These are phyloP conservation scores for Pythium dissimile DNA, from an alignment of 352 stramenopile genomes.

Conservation along the genomic window DNA sequence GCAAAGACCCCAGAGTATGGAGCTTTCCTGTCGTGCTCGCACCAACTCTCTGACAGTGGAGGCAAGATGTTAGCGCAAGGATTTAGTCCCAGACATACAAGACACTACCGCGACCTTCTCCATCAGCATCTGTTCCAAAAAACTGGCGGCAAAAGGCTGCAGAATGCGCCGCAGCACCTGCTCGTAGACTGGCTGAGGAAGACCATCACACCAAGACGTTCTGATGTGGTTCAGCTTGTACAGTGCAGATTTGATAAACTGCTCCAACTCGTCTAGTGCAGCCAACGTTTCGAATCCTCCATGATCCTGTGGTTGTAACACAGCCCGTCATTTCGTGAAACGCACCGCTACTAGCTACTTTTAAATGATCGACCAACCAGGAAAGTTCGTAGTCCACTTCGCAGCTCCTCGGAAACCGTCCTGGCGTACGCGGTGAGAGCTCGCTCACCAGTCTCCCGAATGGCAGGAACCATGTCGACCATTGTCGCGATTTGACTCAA, in stretches of 20 bases:
- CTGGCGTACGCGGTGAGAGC: conserved; percentile 45
- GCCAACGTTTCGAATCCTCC: conserved; percentile 14
- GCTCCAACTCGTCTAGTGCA: conserved; percentile 33
- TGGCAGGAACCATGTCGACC: conserved; percentile 73
- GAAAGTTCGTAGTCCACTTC: conserved; percentile 30
- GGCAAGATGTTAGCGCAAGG: neutral
- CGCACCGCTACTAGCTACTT: no score
- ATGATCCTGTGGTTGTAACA: no score
- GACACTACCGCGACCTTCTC: conserved; percentile 31
- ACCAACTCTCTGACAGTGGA: conserved; percentile 14
- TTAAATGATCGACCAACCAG: conserved; percentile 53
- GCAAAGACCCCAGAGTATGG: conserved; percentile 14
- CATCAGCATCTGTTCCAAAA: conserved; percentile 48
- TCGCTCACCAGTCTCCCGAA: conserved; percentile 56
- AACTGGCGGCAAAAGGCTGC: conserved; percentile 48
- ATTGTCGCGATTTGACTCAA: conserved; percentile 67
- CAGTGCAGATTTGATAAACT: conserved; percentile 48
- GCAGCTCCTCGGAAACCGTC: conserved; percentile 42
- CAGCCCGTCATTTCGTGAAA: no score
- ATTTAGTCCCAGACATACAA: neutral
- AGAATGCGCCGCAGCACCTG: conserved; percentile 49
- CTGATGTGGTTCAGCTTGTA: conserved; percentile 67
- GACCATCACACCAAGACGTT: conserved; percentile 59
- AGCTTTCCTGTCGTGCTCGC: conserved; percentile 11
- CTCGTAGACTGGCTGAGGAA: conserved; percentile 50